These are phyloP conservation scores for Triticum monococcum DNA, from an alignment of 176 grass and related monocot species.

Conservation along the genomic window DNA sequence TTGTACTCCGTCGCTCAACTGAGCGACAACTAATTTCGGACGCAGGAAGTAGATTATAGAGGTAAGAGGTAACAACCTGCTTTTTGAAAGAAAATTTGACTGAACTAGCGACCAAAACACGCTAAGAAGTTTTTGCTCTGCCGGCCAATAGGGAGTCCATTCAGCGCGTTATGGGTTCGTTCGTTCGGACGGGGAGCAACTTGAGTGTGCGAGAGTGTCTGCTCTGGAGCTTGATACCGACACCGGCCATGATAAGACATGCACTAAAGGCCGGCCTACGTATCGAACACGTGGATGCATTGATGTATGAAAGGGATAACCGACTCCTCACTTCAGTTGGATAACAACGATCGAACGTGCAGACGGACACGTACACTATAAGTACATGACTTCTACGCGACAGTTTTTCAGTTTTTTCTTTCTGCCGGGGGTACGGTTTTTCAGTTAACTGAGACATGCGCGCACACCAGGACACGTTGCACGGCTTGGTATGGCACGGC, in stretches of 20 bases:
- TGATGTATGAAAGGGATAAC: background rate
- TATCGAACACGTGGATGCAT: background rate
- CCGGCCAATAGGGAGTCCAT: too few species aligned
- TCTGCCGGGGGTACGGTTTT: too few species aligned
- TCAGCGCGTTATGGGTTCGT: background rate
- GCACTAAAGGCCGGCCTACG: background rate
- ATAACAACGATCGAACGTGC: background rate
- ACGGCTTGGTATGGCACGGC: background rate
- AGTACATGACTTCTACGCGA: background rate
- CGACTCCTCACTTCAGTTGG: background rate
- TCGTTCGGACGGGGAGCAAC: background rate
- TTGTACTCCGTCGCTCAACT: too few species aligned
- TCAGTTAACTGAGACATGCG: background rate
- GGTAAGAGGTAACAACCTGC: too few species aligned
- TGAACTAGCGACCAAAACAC: too few species aligned
- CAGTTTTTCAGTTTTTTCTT: background rate
- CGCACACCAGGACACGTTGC: background rate
- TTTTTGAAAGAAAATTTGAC: too few species aligned
- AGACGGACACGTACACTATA: too few species aligned
- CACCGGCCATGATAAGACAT: background rate
- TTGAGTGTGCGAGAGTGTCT: background rate
- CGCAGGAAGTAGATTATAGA: too few species aligned
- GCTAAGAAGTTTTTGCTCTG: background rate
- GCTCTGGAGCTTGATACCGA: background rate
- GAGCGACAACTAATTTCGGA: too few species aligned